Conservation (phyloP, 2,329 filamentous ascomycete genomes). For the Fusarium longipes region DNA sequence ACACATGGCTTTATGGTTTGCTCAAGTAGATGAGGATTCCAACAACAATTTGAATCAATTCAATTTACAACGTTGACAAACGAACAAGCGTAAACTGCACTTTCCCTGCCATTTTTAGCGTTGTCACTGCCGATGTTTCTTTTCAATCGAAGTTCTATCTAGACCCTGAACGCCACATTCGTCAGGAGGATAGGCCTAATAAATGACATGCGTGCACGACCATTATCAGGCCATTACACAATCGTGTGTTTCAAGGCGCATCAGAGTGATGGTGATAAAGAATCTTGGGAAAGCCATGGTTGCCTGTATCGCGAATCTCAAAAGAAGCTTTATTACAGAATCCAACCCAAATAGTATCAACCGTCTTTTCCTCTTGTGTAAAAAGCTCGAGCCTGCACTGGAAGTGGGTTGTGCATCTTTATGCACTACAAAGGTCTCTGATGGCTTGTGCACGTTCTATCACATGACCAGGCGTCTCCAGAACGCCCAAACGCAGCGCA, state of each 20-base stretch:
- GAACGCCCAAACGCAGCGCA: conserved; percentile 18
- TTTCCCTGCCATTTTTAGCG: background rate
- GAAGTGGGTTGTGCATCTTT: background rate
- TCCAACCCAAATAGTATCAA: background rate
- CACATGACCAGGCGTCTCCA: conserved; percentile 29
- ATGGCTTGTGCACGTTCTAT: conserved; percentile 42
- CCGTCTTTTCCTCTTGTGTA: background rate
- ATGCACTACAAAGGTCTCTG: background rate
- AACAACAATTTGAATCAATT: conserved; percentile 26
- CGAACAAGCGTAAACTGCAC: background rate
- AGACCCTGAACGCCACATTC: conserved; percentile 27
- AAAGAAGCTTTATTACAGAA: background rate
- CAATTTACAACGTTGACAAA: conserved; percentile 3
- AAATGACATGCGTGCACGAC: conserved; percentile 2
- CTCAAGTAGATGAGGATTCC: conserved; percentile 36
- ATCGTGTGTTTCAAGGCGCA: background rate
- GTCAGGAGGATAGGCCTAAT: background rate
- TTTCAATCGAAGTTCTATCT: background rate
- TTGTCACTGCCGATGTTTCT: background rate
- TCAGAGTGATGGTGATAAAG: background rate
- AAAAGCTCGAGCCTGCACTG: background rate
- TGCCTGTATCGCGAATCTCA: background rate
- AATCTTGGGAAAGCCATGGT: background rate
- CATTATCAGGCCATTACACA: background rate
- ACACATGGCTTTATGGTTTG: conserved; percentile 33